Percentiles rank a stretch among this genome's conserved stretches.
phyloP scores from a whole-genome alignment of 2,329 filamentous ascomycete genomes.

The Trichoderma sp. region DNA sequence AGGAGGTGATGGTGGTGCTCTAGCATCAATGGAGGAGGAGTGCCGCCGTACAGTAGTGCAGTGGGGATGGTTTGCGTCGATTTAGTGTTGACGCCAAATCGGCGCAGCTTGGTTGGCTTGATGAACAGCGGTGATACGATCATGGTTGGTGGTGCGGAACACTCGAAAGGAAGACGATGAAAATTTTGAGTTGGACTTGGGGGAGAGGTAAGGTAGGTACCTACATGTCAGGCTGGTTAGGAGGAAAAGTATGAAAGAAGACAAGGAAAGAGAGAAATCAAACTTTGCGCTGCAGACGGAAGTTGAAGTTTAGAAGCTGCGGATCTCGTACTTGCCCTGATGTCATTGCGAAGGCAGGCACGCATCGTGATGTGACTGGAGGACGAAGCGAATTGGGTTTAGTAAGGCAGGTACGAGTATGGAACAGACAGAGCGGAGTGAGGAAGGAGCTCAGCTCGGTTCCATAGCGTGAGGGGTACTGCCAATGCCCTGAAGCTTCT shows the following conservation, averaged over 20 bases:
- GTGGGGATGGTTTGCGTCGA: conserved; percentile 6
- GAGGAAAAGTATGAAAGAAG: neutral
- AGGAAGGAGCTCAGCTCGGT: conserved; percentile 12
- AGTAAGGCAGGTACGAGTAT: neutral
- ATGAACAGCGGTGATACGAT: neutral
- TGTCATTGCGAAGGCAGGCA: neutral
- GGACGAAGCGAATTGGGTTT: neutral
- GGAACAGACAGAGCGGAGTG: neutral
- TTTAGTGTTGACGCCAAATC: neutral
- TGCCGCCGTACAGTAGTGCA: conserved; percentile 3
- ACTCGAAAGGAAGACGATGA: neutral
- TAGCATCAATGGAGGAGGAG: neutral
- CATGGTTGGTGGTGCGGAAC: neutral
- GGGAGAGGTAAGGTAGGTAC: neutral
- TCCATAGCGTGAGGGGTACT: neutral
- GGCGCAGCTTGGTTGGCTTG: neutral
- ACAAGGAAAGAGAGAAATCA: neutral
- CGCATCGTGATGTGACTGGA: neutral
- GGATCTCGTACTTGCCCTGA: neutral
- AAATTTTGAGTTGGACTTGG: neutral
- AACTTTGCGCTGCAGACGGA: neutral
- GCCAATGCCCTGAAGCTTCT: neutral
- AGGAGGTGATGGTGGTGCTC: neutral
- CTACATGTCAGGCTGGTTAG: too few relatives aligned
- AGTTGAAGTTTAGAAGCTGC: neutral